phyloP scores from a whole-genome alignment of 306 rosid genomes.

The Cicer pinnatifidum region DNA sequence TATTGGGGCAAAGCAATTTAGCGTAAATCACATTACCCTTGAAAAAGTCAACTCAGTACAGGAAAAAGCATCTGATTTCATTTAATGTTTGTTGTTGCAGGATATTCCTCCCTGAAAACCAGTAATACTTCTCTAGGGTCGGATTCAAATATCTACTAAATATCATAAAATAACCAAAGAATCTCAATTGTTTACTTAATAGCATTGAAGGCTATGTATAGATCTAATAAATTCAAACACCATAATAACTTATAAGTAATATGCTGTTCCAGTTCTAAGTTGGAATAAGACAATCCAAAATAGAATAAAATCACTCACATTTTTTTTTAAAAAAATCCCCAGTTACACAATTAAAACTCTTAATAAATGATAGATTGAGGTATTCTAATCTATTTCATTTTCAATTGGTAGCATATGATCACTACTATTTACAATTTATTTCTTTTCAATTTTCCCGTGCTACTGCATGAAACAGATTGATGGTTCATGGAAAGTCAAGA shows the following conservation, averaged over 20 bases:
- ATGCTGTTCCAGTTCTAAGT: slow-evolving; percentile 16
- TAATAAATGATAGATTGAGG: not conserved
- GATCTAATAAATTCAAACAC: slow-evolving; percentile 29
- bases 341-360: not conserved
- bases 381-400: slow-evolving; percentile 8
- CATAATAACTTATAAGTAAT: not conserved
- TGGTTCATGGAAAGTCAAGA: slow-evolving; percentile 82
- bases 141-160: not conserved
- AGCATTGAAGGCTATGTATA: not conserved
- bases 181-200: slow-evolving; percentile 5
- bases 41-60: not conserved
- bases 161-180: slow-evolving; percentile 1
- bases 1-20: not conserved
- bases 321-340: not conserved
- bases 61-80: not conserved
- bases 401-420: slow-evolving; percentile 33
- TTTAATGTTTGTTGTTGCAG: not conserved
- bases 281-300: not conserved
- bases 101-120: not conserved
- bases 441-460: slow-evolving; percentile 35
- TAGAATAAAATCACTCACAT: slow-evolving; percentile 8
- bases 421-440: slow-evolving; percentile 23
- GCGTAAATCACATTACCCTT: not conserved
- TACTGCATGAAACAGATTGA: slow-evolving; percentile 67
- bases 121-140: not conserved